Evolutionary conservation across 768 basidiomycete species (phyloP).

Genomic region (Leccinum aurantiacum): DNA sequence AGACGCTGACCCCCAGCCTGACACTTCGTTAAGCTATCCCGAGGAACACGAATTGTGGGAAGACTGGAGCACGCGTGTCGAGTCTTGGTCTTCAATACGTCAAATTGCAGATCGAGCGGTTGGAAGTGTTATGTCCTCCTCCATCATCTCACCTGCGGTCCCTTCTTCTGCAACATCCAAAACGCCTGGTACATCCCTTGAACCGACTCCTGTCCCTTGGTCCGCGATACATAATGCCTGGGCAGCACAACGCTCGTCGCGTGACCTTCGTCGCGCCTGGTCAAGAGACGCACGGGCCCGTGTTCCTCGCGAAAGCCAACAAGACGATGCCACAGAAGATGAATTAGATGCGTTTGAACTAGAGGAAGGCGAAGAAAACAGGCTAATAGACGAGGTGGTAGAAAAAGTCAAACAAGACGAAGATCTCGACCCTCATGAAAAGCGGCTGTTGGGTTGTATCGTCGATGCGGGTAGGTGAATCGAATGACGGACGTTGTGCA

Average conservation of each 20-base stretch:
- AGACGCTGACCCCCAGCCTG: conserved; percentile 13
- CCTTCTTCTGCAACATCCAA: conserved; percentile 23
- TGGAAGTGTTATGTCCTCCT: conserved; percentile 54
- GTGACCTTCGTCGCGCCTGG: conserved; percentile 58
- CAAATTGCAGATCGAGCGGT: conserved; percentile 77
- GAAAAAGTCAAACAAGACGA: conserved; percentile 74
- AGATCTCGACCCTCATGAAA: conserved; percentile 79
- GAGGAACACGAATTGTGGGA: conserved; percentile 44
- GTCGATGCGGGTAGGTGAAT: conserved; percentile 67
- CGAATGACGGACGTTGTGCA: not conserved
- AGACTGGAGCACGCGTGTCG: conserved; percentile 70
- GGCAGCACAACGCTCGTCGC: conserved; percentile 51
- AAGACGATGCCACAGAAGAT: conserved; percentile 35
- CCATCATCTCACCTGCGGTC: conserved; percentile 10
- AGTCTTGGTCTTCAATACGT: conserved; percentile 67
- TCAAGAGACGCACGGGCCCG: conserved; percentile 49
- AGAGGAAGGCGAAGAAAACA: conserved; percentile 30
- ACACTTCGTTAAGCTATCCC: conserved; percentile 11
- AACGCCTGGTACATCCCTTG: conserved; percentile 22
- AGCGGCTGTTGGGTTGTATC: conserved; percentile 78
- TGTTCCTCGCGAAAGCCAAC: conserved; percentile 36
- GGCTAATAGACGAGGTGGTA: conserved; percentile 62
- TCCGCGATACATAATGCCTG: conserved; percentile 64
- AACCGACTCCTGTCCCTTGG: conserved; percentile 67
- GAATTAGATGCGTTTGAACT: conserved; percentile 32